Conservation (phyloP, 148 eudicot species). For the Amaranthus cruentus region DNA sequence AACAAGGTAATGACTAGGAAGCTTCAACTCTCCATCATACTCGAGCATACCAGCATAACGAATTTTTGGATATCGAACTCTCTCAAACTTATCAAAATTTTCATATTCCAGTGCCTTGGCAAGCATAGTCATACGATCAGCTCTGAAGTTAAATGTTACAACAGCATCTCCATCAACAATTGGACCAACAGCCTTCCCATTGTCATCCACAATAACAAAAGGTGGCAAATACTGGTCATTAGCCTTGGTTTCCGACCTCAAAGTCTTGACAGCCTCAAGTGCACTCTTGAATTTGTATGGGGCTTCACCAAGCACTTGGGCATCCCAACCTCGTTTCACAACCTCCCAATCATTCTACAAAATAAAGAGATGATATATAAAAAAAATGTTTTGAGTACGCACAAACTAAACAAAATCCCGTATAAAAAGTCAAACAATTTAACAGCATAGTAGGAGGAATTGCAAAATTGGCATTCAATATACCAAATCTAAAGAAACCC, state of each 20-base stretch:
- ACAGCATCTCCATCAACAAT: constrained; percentile 95
- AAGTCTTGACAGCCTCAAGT: constrained; percentile 72
- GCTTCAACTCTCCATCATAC: constrained; percentile 92
- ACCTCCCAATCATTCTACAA: constrained; percentile 88
- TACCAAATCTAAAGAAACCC: neutral
- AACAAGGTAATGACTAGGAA: constrained; percentile 68
- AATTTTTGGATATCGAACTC: constrained; percentile 70
- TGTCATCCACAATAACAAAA: constrained; percentile 79
- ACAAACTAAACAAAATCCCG: too few species aligned
- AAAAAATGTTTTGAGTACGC: neutral
- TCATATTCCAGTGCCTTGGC: constrained; percentile 90
- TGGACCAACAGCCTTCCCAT: constrained; percentile 82
- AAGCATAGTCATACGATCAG: constrained; percentile 94
- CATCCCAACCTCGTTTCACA: constrained; percentile 97
- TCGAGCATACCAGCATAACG: constrained; percentile 94
- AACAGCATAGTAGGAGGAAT: neutral
- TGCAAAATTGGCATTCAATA: neutral
- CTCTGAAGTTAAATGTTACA: constrained; percentile 81
- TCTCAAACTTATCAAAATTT: constrained; percentile 76
- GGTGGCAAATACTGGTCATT: constrained; percentile 84
- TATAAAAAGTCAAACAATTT: too few species aligned
- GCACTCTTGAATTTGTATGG: constrained; percentile 73
- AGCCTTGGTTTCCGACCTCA: constrained; percentile 56
- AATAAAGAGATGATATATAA: constrained; percentile 12
- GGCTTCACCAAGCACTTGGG: constrained; percentile 98